Base-by-base conservation (phyloP, 1,284 basidiomycete species). In the Acaromyces ingoldii region DNA sequence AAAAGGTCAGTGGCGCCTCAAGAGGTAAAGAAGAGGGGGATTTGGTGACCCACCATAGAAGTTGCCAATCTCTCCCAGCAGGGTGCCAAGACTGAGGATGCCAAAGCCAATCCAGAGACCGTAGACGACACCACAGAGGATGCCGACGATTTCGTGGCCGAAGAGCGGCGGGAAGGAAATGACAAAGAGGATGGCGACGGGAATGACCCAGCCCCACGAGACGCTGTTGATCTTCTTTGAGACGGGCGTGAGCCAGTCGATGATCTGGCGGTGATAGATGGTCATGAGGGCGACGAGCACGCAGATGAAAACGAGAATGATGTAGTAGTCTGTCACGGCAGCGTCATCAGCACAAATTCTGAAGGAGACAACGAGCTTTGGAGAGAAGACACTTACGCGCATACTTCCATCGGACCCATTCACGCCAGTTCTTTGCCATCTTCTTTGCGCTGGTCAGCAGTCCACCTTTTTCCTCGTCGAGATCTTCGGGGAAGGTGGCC, bases 161-260 rank as follows among this genome's bases (percentile, higher is more conserved):
- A 87, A 87, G 10, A 87, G 78, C 28, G 29, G 43, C 44, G 37
- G 40, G 42, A 65, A 19, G 7, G 37, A 68, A 33, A 89, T 83
- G 60, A 89, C 78, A 68, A 89, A 86, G 24, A 88, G 78, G 46
- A 89, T 79, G 39, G 77, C 87, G 43, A 91, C 88, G 1, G 90
- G 89, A 38, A 93, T 88, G 15, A 86, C 75, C 85, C 85, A 92
- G 17, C 90, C 89, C 36, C 70, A 78, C 9, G 76, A 72, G 17
- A 80, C 58, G 29, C 79, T 68, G 58, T 84, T 81, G 70, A 88
- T 78, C 81, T 83, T 84, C 25, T 80, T 78, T 1, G 84, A 83
- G 3, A 81, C 81, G 1, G 86, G 85, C 17, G 79, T 82, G 44
- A 89, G 76, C 80, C 81, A 83, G 11, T 79, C 62, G 22, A 88